Evolutionary conservation across 306 rosid species (phyloP), one percentile per base, ranked within the genome.

Genomic region (Senna siamea): DNA sequence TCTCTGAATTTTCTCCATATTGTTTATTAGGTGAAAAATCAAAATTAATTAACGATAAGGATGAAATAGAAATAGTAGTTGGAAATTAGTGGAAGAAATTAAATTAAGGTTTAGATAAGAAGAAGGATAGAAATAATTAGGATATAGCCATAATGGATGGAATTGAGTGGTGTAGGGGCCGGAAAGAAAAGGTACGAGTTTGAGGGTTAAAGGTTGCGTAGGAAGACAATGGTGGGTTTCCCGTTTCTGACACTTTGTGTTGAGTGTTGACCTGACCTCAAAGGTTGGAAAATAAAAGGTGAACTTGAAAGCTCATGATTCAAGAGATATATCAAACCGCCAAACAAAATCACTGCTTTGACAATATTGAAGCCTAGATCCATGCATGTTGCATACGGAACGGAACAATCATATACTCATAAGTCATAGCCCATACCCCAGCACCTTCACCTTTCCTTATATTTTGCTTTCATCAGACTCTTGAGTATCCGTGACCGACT

Each of bases 161-260:
- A n/a, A n/a, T n/a, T n/a, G n/a, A n/a, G n/a, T n/a, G n/a, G n/a
- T n/a, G 30, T 26, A 26, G 30, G 30, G 30, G 30, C 30, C 30
- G 30, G 30, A 26, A 26, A 26, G n/a, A n/a, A n/a, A n/a, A n/a
- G n/a, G n/a, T n/a, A n/a, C n/a, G n/a, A n/a, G n/a, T n/a, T n/a
- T n/a, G n/a, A n/a, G n/a, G n/a, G n/a, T n/a, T n/a, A n/a, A n/a
- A n/a, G n/a, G n/a, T n/a, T n/a, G n/a, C n/a, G 2, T 26, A 3
- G 30, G 3, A 26, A 26, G 30, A 26, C 1, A 26, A 26, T 26
- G 30, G 3, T 26, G 51, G 57, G 17, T 20, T 46, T n/a, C n/a
- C n/a, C n/a, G n/a, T n/a, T n/a, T 59, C 55, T 67, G 66, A 40
- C 79, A 76, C 30, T 26, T 43, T n/a, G n/a, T n/a, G n/a, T n/a